Percentiles rank a stretch among this genome's conserved stretches.
phyloP scores from a whole-genome alignment of 176 grass and related monocot genomes.

The Saccharum officinarum region DNA sequence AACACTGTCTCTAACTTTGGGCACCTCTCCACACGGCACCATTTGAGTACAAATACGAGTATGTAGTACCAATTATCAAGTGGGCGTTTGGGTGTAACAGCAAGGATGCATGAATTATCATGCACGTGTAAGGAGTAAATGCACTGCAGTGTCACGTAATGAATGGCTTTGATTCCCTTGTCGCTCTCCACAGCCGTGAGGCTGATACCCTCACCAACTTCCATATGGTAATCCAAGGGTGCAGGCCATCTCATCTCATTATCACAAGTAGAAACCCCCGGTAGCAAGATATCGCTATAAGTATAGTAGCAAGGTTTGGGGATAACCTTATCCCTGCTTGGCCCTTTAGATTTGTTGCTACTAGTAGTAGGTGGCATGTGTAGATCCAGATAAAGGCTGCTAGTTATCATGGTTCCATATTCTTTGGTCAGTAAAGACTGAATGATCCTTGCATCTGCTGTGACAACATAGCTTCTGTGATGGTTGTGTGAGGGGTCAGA shows the following conservation, averaged over 20 bases:
- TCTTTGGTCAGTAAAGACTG: neutral
- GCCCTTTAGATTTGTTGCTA: no score
- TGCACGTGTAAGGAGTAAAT: neutral
- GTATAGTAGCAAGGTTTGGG: neutral
- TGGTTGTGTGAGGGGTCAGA: no score
- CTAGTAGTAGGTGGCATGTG: neutral
- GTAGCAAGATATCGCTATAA: neutral
- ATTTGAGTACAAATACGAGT: neutral
- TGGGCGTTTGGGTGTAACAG: rapidly evolving
- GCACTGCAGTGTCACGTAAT: rapidly evolving
- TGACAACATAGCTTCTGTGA: neutral
- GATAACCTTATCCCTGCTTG: neutral
- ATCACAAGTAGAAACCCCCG: neutral
- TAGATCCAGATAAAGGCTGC: neutral
- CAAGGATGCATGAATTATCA: conserved; percentile 6
- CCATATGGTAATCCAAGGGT: neutral
- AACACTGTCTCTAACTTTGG: neutral
- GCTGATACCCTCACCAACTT: neutral
- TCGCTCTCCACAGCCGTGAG: neutral
- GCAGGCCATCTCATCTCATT: neutral
- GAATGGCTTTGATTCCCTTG: neutral
- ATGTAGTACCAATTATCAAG: rapidly evolving
- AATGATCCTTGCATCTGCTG: neutral
- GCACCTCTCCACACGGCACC: conserved; percentile 11
- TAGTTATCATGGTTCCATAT: neutral